These are phyloP conservation scores for Orbilia quercus DNA, from an alignment of 2,329 filamentous ascomycete species.

Conservation along the genomic window DNA sequence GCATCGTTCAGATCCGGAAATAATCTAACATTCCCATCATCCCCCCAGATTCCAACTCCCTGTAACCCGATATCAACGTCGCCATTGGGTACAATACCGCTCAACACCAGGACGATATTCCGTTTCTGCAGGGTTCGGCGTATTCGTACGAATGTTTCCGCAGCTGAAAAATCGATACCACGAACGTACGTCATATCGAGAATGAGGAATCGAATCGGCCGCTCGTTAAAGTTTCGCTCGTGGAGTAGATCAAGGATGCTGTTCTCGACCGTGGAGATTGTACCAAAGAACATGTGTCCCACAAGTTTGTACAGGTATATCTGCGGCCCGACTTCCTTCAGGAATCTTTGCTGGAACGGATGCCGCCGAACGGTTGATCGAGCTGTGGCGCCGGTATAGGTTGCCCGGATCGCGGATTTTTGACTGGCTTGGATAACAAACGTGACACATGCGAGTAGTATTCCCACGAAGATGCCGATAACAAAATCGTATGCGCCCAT, in stretches of 20 bases:
- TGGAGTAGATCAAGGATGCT: conserved; percentile 84
- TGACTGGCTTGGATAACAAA: conserved; percentile 91
- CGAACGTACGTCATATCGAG: conserved; percentile 90
- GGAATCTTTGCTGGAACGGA: conserved; percentile 85
- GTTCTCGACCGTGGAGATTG: conserved; percentile 93
- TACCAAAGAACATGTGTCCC: conserved; percentile 98
- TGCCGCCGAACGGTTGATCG: conserved; percentile 93
- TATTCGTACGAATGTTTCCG: conserved; percentile 92
- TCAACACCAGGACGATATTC: conserved; percentile 82
- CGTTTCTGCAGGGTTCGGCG: conserved; percentile 83
- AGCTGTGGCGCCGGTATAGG: conserved; percentile 88
- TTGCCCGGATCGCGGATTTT: conserved; percentile 86
- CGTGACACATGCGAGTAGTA: conserved; percentile 88
- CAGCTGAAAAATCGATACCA: conserved; percentile 94
- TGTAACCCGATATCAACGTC: conserved; percentile 81
- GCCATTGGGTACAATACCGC: conserved; percentile 79
- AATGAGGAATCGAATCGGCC: conserved; percentile 88
- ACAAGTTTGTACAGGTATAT: conserved; percentile 91
- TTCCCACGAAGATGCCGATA: conserved; percentile 89
- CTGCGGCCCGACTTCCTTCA: conserved; percentile 85
- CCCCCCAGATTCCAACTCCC: conserved; percentile 81
- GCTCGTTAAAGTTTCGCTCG: conserved; percentile 79
- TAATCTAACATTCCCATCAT: conserved; percentile 78
- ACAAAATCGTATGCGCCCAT: conserved; percentile 86
- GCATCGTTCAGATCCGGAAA: conserved; percentile 93